Conservation (phyloP, 441 rosid genomes). For the Populus tomentosa region DNA sequence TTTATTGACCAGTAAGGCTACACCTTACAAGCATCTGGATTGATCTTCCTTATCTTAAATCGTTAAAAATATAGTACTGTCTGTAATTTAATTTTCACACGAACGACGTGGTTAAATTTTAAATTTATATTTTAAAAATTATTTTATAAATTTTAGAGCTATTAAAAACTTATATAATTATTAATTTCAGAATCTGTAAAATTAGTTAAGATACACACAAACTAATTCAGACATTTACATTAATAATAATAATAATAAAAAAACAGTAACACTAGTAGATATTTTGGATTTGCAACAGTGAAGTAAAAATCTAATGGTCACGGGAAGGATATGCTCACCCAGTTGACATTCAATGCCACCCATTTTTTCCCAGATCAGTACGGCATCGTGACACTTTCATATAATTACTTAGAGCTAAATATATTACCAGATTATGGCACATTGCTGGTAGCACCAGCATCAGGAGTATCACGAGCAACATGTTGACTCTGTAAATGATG, state of each 20-base stretch:
- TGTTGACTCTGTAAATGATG: too few relatives aligned
- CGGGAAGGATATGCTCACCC: not conserved
- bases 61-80: not conserved
- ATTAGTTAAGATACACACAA: too few relatives aligned
- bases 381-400: not conserved
- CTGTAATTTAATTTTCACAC: not conserved
- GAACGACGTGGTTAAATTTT: too few relatives aligned
- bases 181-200: too few relatives aligned
- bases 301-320: not conserved
- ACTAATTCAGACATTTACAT: too few relatives aligned
- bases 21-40: not conserved
- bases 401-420: not conserved
- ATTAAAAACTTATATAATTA: too few relatives aligned
- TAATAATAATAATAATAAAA: too few relatives aligned
- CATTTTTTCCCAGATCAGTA: not conserved
- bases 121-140: too few relatives aligned
- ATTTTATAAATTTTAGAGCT: too few relatives aligned
- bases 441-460: too few relatives aligned
- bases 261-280: not conserved
- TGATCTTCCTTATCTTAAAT: not conserved
- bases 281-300: not conserved
- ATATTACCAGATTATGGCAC: not conserved
- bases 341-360: not conserved
- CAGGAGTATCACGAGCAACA: too few relatives aligned
- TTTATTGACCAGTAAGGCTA: not conserved